Conservation (phyloP, 352 stramenopile genomes). For the Phytopythium ostracodes region DNA sequence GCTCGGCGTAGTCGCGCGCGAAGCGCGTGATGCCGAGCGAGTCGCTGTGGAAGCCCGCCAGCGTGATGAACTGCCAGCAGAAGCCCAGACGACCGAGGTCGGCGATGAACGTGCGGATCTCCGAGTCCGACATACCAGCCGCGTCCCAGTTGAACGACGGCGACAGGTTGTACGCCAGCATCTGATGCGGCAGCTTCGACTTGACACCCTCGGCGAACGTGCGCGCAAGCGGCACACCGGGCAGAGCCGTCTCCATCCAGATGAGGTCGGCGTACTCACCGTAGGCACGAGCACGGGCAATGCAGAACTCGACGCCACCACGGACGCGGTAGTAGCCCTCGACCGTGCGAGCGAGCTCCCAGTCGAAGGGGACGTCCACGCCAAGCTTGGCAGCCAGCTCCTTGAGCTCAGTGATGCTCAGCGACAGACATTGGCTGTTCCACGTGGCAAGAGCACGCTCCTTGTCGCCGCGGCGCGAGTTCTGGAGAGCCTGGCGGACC, state of each 20-base stretch:
- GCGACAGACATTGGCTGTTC: slow-evolving; percentile 73
- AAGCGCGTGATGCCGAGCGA: slow-evolving; percentile 95
- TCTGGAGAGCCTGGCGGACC: slow-evolving; percentile 76
- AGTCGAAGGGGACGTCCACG: slow-evolving; percentile 91
- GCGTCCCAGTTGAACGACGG: slow-evolving; percentile 99
- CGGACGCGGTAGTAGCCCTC: slow-evolving; percentile 98
- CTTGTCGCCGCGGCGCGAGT: slow-evolving; percentile 58
- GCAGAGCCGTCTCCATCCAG: slow-evolving; percentile 98
- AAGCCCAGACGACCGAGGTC: slow-evolving; percentile 95
- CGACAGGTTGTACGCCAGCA: slow-evolving; percentile 98
- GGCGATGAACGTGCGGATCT: slow-evolving; percentile 95
- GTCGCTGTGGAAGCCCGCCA: slow-evolving; percentile 98
- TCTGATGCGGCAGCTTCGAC: slow-evolving; percentile 90
- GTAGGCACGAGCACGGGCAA: slow-evolving; percentile 94
- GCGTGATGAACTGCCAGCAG: slow-evolving; percentile 99
- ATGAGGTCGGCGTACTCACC: slow-evolving; percentile 95
- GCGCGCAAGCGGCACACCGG: slow-evolving; percentile 92
- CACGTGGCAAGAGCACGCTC: slow-evolving; percentile 65
- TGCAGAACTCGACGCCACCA: slow-evolving; percentile 96
- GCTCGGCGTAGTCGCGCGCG: slow-evolving; percentile 89
- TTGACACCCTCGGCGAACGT: slow-evolving; percentile 94
- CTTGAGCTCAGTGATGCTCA: slow-evolving; percentile 78
- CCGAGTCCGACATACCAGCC: slow-evolving; percentile 92
- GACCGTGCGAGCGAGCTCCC: slow-evolving; percentile 93
- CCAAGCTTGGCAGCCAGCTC: slow-evolving; percentile 72